Conservation (phyloP, 768 basidiomycete species). For the Collybia mongolica region DNA sequence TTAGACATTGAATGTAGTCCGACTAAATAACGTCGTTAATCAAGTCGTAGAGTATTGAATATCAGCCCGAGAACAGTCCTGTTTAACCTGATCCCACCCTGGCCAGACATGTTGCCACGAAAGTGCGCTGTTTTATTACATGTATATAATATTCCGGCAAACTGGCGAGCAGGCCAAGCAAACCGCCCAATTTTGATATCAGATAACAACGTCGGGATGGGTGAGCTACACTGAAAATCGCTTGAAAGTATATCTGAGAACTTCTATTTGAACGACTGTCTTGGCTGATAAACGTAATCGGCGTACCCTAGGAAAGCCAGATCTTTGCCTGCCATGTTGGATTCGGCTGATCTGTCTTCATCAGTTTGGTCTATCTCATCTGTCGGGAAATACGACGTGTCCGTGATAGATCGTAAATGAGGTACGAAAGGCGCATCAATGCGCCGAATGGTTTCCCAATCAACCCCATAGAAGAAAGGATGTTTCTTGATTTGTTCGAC, state of each 20-base stretch:
- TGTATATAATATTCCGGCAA: too few relatives aligned
- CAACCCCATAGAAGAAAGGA: constrained; percentile 94
- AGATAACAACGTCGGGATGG: constrained; percentile 23
- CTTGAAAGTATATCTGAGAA: constrained; percentile 73
- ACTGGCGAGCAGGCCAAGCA: too few relatives aligned
- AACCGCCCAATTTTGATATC: not conserved
- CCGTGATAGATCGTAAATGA: constrained; percentile 87
- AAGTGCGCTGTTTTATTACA: too few relatives aligned
- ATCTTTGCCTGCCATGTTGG: constrained; percentile 49
- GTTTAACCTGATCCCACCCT: too few relatives aligned
- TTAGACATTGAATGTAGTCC: too few relatives aligned
- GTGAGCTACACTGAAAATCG: constrained; percentile 54
- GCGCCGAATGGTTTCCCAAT: constrained; percentile 83
- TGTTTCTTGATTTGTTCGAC: constrained; percentile 91
- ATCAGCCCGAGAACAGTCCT: too few relatives aligned
- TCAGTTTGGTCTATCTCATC: constrained; percentile 85
- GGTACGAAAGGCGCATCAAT: constrained; percentile 98
- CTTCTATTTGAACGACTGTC: constrained; percentile 2
- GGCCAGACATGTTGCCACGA: too few relatives aligned
- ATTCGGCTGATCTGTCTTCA: constrained; percentile 40
- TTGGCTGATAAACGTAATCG: not conserved
- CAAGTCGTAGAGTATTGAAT: not conserved
- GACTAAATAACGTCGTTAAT: not conserved
- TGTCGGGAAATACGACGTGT: constrained; percentile 98
- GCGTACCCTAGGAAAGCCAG: constrained; percentile 66